Conservation (phyloP, 805 yeast genomes). For the Helenozyma rhizophorensis region DNA sequence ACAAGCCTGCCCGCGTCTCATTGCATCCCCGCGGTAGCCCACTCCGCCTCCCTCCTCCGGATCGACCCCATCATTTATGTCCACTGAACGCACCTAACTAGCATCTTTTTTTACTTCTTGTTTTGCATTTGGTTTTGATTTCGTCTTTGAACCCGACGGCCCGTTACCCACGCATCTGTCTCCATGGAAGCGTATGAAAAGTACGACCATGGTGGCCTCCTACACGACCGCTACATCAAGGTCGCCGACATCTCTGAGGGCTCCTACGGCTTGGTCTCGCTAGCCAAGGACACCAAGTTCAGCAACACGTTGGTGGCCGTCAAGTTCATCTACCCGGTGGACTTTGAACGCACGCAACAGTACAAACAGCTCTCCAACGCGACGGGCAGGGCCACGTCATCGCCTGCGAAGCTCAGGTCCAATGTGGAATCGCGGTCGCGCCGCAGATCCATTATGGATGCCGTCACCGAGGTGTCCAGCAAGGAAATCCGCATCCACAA, state of each 20-base stretch:
- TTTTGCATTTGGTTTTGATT: too few species aligned
- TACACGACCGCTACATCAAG: conserved; percentile 61
- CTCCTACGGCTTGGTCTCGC: conserved; percentile 86
- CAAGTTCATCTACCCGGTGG: conserved; percentile 70
- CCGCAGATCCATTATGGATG: conserved; percentile 24
- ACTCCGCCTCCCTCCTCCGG: too few species aligned
- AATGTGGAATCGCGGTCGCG: conserved; percentile 8
- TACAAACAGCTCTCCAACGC: conserved; percentile 14
- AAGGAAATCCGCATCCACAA: conserved; percentile 66
- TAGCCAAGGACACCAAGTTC: conserved; percentile 66
- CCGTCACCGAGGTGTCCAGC: conserved; percentile 51
- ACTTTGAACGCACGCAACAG: conserved; percentile 27
- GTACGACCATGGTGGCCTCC: conserved; percentile 40
- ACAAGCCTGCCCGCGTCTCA: too few species aligned
- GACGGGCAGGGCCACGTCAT: conserved; percentile 27
- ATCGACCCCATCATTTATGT: too few species aligned
- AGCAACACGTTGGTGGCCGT: conserved; percentile 65
- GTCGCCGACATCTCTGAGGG: conserved; percentile 83
- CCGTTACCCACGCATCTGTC: too few species aligned
- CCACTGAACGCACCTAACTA: too few species aligned
- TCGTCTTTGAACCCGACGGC: too few species aligned
- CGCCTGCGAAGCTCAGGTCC: conserved; percentile 32
- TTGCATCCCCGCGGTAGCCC: too few species aligned
- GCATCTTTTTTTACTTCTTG: too few species aligned
- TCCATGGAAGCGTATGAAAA: conserved; percentile 37